These are phyloP conservation scores for Penicillium herquei DNA, from an alignment of 495 filamentous ascomycete genomes.

Conservation along the genomic window DNA sequence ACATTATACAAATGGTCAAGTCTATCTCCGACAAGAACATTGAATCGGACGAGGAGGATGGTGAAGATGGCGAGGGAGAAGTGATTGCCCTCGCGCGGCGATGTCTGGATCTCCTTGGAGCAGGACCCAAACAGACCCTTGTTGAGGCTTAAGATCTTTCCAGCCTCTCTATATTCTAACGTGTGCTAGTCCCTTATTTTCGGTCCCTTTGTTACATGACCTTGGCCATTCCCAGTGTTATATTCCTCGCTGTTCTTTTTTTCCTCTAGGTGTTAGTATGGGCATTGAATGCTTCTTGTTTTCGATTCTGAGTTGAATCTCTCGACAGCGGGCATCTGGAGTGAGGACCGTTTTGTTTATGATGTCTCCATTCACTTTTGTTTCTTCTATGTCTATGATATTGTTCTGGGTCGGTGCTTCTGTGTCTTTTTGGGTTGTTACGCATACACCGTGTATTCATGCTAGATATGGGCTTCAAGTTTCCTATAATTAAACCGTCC, in stretches of 20 bases:
- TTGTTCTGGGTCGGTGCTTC: constrained; percentile 20
- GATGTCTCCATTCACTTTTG: neutral
- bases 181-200: constrained; percentile 14
- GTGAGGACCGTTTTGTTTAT: constrained; percentile 26
- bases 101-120: constrained; percentile 82
- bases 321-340: constrained; percentile 40
- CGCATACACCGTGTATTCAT: constrained; percentile 35
- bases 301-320: constrained; percentile 13
- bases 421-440: constrained; percentile 25
- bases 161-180: neutral
- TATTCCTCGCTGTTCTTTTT: constrained; percentile 13
- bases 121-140: constrained; percentile 53
- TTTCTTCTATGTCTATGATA: constrained; percentile 20
- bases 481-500: constrained; percentile 25
- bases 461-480: constrained; percentile 28
- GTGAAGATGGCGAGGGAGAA: constrained; percentile 91
- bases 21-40: constrained; percentile 85
- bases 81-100: constrained; percentile 88
- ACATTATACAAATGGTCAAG: constrained; percentile 87
- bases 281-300: constrained; percentile 33
- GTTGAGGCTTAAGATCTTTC: constrained; percentile 47
- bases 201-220: constrained; percentile 15
- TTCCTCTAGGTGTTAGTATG: constrained; percentile 32
- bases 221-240: constrained; percentile 11
- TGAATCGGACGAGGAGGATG: constrained; percentile 86